Base-by-base conservation (phyloP, 805 yeast genomes). In the Starmerella floris region DNA sequence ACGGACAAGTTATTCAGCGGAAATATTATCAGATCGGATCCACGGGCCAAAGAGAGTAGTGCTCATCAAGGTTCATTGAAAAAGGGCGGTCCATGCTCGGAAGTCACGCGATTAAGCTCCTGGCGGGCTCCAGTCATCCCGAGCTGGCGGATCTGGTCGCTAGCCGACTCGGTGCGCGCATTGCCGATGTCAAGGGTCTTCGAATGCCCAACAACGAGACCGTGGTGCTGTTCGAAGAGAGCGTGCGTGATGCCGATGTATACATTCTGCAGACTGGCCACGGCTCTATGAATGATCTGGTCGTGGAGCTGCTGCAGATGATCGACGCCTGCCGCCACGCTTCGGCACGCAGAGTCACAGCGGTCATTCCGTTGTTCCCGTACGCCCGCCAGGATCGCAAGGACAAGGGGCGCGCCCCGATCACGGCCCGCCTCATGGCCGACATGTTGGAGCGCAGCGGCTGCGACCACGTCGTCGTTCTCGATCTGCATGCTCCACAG, bases 381-480 rank as follows among this genome's bases (percentile, higher is more conserved):
- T 88, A 88, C 59, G 97, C 97, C 2, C 76, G 98, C 64, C 98
- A 88, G 62, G 98, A 88, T 63, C 82, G 87, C 62, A 88, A 88
- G 62, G 97, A 88, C 62, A 88, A 88, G 62, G 77, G 88, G 35
- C 73, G 98, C 55, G 97, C 96, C 9, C 95, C 97, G 23, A 85
- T 88, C 48, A 84, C 96, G 8, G 97, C 97, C 40, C 87, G 88
- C 60, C 68, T 88, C 48, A 76, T 88, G 64, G 97, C 97, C 5
- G 83, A 88, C 58, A 68, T 88, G 70, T 67, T 88, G 39, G 83
- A 84, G 43, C 83, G 95, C 2, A 91, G 96, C 3, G 97, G 98
- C 5, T 87, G 95, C 63, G 74, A 83, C 59, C 96, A 91, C 63
- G 88, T 88, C 30, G 85, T 88, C 51, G 91, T 97, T 20, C 79